Base-by-base conservation (phyloP, 768 basidiomycete species). In the Floccularia luteovirens region DNA sequence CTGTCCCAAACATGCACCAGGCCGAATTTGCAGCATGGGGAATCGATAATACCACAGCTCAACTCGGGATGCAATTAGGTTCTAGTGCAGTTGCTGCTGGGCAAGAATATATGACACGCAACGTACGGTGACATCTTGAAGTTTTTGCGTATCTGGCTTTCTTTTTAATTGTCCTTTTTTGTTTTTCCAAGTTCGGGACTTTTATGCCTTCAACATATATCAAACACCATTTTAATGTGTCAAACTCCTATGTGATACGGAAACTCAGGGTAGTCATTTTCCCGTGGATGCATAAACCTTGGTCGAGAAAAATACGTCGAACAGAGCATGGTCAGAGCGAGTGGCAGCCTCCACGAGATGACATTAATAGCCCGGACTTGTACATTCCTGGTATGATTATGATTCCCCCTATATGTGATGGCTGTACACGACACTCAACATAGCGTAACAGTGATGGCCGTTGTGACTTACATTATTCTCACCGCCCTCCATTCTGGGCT, bases 51-150 rank as follows among this genome's bases (percentile, higher is more conserved):
- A 80, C 90, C 7, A 97, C 96, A 2, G 89, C 96, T 0, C 86
- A 93, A 58, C 82, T 99, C 55, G 90, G 94, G 16, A 89, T 98
- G 77, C 94, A 97, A 58, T 77, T 98, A 22, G 93, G 94, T 3
- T 80, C 81, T 47, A 88, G 77, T 44, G 94, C 94, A 0, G 84
- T 98, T 2, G 81, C 83, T 4, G 94, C 91, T 0, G 94, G 96
- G 0, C 91, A 94, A 58, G 89, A 92, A 36, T 98, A 98, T 48
- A 84, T 99, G 34, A 89, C 92, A 61, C 84, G 85, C 59, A 97
- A 97, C 58, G 90, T 94, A 47, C 46, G 82, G 67, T 40, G 14
- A 16, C 19, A 12, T 41, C 22, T 37, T 5, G 42, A 23, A 1
- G 35, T 16, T 37, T 16, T 19, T 41, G 21, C n/a, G 19, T 40